Conservation (phyloP, 306 rosid genomes). For the Lithocarpus polystachyus region DNA sequence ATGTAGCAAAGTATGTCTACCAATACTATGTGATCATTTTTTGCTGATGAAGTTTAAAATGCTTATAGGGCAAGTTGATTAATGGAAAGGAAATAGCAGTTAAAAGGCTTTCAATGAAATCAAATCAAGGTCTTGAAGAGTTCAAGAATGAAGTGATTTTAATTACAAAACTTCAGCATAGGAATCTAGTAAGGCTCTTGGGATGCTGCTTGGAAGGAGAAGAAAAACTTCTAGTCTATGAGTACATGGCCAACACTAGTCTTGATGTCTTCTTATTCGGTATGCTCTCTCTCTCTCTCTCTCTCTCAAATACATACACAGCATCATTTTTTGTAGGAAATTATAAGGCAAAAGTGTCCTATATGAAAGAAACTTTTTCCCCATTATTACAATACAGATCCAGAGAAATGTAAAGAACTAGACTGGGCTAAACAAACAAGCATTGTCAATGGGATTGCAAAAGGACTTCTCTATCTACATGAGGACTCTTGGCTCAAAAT, state of each 20-base stretch:
- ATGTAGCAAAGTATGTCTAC: background rate
- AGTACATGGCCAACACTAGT: constrained; percentile 33
- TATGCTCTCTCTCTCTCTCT: constrained; percentile 5
- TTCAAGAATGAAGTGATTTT: constrained; percentile 23
- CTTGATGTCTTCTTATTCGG: constrained; percentile 27
- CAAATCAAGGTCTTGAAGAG: constrained; percentile 24
- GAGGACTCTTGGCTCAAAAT: constrained; percentile 14
- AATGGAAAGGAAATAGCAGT: constrained; percentile 34
- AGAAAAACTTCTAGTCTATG: constrained; percentile 40
- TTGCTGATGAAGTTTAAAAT: background rate
- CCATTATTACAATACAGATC: background rate
- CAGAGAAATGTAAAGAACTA: background rate
- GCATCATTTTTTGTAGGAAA: no score
- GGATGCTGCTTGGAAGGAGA: constrained; percentile 35
- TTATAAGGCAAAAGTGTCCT: no score
- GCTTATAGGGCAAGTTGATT: constrained; percentile 25
- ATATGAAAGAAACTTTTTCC: background rate
- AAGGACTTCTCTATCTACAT: constrained; percentile 10
- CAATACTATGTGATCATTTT: background rate
- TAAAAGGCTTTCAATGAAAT: constrained; percentile 25
- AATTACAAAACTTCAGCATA: constrained; percentile 35
- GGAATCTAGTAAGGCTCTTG: constrained; percentile 34
- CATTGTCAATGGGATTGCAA: constrained; percentile 2
- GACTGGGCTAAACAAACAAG: background rate
- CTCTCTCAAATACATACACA: no score